Evolutionary conservation across 2,329 filamentous ascomycete species (phyloP).

Genomic region (Botryosphaeria dothidea): DNA sequence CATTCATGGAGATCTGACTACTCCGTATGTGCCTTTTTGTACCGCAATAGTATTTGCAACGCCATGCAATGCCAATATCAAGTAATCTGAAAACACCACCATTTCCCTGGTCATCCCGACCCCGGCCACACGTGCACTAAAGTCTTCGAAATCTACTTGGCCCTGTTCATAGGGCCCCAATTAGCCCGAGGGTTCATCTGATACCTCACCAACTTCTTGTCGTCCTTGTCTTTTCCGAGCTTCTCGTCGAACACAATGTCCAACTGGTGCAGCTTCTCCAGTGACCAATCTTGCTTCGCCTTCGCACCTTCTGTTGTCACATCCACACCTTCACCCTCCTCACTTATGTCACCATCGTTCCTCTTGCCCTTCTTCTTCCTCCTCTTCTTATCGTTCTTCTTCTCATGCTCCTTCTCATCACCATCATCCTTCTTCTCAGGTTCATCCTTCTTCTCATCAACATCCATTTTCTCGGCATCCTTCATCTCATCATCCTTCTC

Average conservation of each 20-base stretch:
- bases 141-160: no score
- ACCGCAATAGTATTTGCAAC: background rate
- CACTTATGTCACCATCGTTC: background rate
- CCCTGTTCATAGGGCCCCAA: slow-evolving; percentile 79
- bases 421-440: no score
- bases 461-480: no score
- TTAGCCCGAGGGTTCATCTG: slow-evolving; percentile 88
- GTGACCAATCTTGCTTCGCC: background rate
- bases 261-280: slow-evolving; percentile 39
- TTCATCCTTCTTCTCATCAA: no score
- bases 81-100: no score
- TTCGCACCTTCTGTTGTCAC: background rate
- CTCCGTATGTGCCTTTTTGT: background rate
- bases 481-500: no score
- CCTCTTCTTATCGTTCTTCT: slow-evolving; percentile 39
- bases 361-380: slow-evolving; percentile 17
- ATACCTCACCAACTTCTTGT: slow-evolving; percentile 76
- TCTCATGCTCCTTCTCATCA: no score
- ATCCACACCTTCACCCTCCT: background rate
- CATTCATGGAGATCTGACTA: no score
- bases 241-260: slow-evolving; percentile 77
- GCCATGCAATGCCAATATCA: background rate
- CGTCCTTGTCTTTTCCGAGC: slow-evolving; percentile 68
- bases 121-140: no score
- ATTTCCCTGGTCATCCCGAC: no score